Base-by-base conservation (phyloP, 2,329 filamentous ascomycete genomes). In the Clarireedia homoeocarpa region DNA sequence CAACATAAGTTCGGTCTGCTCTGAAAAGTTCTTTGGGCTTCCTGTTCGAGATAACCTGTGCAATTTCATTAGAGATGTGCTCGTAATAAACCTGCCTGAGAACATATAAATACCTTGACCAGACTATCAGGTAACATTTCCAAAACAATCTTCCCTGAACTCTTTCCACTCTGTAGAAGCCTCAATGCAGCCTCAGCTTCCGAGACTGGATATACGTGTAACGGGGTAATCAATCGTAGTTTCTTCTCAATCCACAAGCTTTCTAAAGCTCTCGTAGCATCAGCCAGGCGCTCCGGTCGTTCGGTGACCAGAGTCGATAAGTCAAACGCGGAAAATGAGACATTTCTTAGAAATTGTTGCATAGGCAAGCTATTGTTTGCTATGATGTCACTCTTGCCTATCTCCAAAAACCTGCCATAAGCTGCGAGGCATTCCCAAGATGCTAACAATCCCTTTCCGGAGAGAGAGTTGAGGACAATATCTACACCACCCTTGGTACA, bases 1-100 rank as follows among this genome's bases (percentile, higher is more conserved):
- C 56, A 4, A 69, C 15, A 58, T 69, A 70, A 2, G 63, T 60
- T 7, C 6, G 5, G 58, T 48, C 6, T 20, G 20, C 2, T 34
- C 39, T 36, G 20, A 54, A 48, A 12, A 3, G 24, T 23, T 30
- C 4, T 10, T 17, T 23, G 20, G 50, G 10, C 4, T 36, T 34
- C 20, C 7, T 47, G 15, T 26, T 47, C 15, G 44, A 24, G 7
- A 47, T 47, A 14, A 47, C 4, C 42, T 45, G 5, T 10, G 17
- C 17, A 5, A 6, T 4, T 9, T 5, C 12, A n/a, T 15, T 24
- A 26, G 20, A 7, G 3, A 47, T 15, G 15, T 30, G 7, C 6
- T 30, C 2, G 0, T 12, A 36, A 12, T 34, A 27, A n/a, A 17
- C 14, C 2, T 5, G 12, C 10, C 6, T 48, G 6, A 40, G 17